Conservation (phyloP, 2,329 filamentous ascomycete genomes). For the Lachnellula arida region DNA sequence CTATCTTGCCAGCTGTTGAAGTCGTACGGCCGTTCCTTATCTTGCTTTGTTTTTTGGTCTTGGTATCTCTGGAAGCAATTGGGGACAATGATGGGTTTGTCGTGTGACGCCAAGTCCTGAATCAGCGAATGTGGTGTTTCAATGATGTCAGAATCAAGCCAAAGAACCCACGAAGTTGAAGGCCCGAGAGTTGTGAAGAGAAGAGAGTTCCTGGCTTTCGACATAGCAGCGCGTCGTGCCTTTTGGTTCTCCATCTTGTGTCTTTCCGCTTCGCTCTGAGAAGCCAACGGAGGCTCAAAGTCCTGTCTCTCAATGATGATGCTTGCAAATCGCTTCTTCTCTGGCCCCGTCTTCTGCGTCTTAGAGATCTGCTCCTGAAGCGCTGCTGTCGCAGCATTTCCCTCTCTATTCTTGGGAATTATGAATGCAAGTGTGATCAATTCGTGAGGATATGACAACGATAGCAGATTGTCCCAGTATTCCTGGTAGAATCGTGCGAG, state of each 20-base stretch:
- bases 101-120: constrained; percentile 81
- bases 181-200: constrained; percentile 93
- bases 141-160: constrained; percentile 89
- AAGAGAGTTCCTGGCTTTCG: constrained; percentile 86
- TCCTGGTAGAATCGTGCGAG: constrained; percentile 88
- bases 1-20: constrained; percentile 98
- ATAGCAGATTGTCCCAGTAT: constrained; percentile 92
- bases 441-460: constrained; percentile 84
- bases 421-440: constrained; percentile 96
- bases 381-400: constrained; percentile 77
- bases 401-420: constrained; percentile 87
- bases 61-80: constrained; percentile 91
- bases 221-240: constrained; percentile 80
- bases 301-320: constrained; percentile 95
- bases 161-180: constrained; percentile 90
- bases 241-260: constrained; percentile 93
- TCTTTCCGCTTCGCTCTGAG: constrained; percentile 81
- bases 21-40: constrained; percentile 82
- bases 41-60: constrained; percentile 62
- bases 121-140: constrained; percentile 83
- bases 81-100: constrained; percentile 88
- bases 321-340: constrained; percentile 80
- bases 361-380: constrained; percentile 81
- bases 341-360: constrained; percentile 72
- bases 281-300: constrained; percentile 74